Conservation (phyloP, 2,329 filamentous ascomycete species). For the Trichoderma semiorbis region DNA sequence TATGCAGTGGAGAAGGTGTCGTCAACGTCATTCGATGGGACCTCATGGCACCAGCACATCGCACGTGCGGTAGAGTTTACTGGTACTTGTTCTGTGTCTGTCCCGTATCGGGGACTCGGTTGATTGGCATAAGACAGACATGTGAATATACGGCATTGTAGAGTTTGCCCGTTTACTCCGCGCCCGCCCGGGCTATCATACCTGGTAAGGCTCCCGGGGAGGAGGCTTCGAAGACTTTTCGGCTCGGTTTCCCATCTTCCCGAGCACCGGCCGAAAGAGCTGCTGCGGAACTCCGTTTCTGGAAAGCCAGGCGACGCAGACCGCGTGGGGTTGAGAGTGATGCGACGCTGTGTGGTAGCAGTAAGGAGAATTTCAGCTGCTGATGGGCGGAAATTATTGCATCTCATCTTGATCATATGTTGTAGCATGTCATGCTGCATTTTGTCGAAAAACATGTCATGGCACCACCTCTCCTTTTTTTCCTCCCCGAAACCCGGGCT, state of each 20-base stretch:
- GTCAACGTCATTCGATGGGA: neutral
- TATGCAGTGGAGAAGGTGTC: neutral
- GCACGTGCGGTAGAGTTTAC: neutral
- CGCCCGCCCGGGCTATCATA: neutral
- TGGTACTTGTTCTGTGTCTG: neutral
- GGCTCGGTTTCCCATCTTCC: neutral
- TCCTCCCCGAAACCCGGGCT: neutral
- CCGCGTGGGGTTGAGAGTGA: neutral
- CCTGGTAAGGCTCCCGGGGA: neutral
- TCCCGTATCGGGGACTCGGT: neutral
- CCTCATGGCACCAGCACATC: neutral
- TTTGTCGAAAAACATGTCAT: neutral
- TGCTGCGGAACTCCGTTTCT: neutral
- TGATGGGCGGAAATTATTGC: neutral
- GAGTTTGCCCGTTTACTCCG: neutral
- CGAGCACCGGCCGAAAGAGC: neutral
- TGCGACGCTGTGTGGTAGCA: slow-evolving; percentile 8
- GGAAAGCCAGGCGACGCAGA: neutral
- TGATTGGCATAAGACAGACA: neutral
- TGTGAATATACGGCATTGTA: neutral
- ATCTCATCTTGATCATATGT: neutral
- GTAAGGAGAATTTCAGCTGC: neutral
- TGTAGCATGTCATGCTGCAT: neutral
- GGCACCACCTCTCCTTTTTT: neutral
- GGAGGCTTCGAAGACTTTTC: neutral